phyloP scores from a whole-genome alignment of 345 rosid genomes.

The Lepidium sativum region DNA sequence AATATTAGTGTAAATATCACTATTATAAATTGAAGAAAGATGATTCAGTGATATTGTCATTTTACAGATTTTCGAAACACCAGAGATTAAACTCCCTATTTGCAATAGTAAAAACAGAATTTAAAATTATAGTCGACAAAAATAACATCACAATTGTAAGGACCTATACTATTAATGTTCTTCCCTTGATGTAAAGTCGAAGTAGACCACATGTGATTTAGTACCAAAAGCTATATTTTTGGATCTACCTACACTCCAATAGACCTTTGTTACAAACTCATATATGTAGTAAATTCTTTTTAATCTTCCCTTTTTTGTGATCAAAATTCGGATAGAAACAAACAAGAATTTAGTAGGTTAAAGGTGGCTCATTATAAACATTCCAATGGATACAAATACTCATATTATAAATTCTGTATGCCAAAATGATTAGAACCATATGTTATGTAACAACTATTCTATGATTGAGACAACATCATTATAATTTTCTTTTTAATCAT shows the following conservation, averaged over 20 bases:
- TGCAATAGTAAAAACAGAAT: too few relatives aligned
- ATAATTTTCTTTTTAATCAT: too few relatives aligned
- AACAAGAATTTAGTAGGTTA: constrained; percentile 1
- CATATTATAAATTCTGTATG: constrained; percentile 8
- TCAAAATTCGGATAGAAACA: constrained; percentile 3
- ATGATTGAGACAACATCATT: constrained; percentile 20
- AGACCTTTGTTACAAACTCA: not conserved
- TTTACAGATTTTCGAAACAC: too few relatives aligned
- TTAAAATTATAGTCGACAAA: too few relatives aligned
- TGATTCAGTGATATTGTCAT: too few relatives aligned
- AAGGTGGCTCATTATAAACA: constrained; percentile 22
- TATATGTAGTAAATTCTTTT: not conserved
- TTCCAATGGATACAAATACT: constrained; percentile 13
- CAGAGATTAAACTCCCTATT: too few relatives aligned
- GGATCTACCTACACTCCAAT: not conserved
- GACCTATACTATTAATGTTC: constrained; percentile 5
- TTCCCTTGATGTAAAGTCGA: not conserved
- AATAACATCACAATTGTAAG: too few relatives aligned
- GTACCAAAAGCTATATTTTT: not conserved
- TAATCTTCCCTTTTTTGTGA: not conserved
- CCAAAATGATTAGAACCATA: constrained; percentile 23
- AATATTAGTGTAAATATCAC: not conserved
- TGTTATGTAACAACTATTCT: constrained; percentile 11
- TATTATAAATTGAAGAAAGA: too few relatives aligned
- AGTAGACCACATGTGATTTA: constrained; percentile 3